Evolutionary conservation across 805 yeast species (phyloP).

Genomic region (Schizosaccharomyces octosporus): DNA sequence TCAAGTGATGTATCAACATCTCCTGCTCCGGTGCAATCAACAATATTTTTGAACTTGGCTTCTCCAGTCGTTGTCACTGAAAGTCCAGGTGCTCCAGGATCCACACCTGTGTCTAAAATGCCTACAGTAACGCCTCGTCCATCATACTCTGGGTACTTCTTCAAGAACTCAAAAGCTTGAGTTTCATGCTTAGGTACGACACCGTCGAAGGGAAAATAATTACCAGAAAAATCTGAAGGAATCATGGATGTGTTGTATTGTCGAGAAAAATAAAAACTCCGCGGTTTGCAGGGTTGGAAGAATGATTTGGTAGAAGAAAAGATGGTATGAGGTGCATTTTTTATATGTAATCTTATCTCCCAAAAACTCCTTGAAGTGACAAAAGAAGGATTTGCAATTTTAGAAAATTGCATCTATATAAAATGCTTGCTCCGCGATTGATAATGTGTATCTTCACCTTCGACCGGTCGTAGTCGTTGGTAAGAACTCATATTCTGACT

Average conservation of each 20-base stretch:
- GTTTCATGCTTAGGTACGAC: slow-evolving; percentile 2
- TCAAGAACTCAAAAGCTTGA: slow-evolving; percentile 1
- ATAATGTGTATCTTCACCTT: no score
- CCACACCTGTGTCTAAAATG: slow-evolving; percentile 3
- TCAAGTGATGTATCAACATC: background rate
- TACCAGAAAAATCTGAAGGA: background rate
- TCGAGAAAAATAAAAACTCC: background rate
- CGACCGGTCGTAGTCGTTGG: no score
- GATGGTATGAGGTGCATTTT: no score
- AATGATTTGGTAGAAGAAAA: no score
- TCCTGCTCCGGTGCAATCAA: slow-evolving; percentile 2
- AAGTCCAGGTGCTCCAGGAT: slow-evolving; percentile 1
- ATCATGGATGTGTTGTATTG: background rate
- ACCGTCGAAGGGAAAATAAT: background rate
- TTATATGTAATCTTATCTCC: no score
- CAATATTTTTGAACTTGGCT: background rate
- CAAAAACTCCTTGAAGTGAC: no score
- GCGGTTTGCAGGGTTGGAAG: no score
- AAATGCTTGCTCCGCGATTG: no score
- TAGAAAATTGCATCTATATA: no score
- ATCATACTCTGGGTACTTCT: background rate
- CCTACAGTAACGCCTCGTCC: slow-evolving; percentile 2
- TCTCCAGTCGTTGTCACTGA: background rate
- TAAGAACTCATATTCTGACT: no score
- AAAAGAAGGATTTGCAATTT: no score